phyloP scores from a whole-genome alignment of 805 yeast species.

The Ascoidea rubescens region DNA sequence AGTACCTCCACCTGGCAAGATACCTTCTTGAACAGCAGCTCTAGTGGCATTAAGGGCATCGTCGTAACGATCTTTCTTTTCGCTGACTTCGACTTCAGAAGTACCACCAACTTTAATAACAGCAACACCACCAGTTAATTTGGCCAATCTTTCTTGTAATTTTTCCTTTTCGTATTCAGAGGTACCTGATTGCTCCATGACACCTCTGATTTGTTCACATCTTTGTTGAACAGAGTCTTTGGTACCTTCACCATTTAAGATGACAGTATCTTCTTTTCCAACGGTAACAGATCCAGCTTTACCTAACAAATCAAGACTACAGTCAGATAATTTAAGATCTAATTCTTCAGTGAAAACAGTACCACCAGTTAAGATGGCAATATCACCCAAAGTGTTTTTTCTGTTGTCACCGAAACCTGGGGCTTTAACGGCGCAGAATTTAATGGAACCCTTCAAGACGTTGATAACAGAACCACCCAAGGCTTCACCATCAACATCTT shows the following conservation, averaged over 20 bases:
- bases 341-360: constrained; percentile 78
- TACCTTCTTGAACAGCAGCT: constrained; percentile 98
- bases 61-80: constrained; percentile 97
- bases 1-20: constrained; percentile 98
- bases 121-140: constrained; percentile 96
- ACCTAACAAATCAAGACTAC: constrained; percentile 82
- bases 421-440: constrained; percentile 93
- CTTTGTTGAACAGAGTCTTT: constrained; percentile 72
- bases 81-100: constrained; percentile 96
- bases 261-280: constrained; percentile 91
- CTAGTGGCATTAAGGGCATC: constrained; percentile 98
- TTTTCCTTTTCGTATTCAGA: constrained; percentile 92
- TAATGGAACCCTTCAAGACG: constrained; percentile 96
- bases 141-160: constrained; percentile 93
- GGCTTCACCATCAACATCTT: constrained; percentile 96
- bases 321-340: constrained; percentile 90
- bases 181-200: constrained; percentile 55
- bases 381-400: constrained; percentile 89
- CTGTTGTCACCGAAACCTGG: constrained; percentile 99
- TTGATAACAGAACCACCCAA: constrained; percentile 94
- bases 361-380: constrained; percentile 91
- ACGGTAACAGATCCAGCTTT: constrained; percentile 82
- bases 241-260: constrained; percentile 84
- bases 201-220: constrained; percentile 85
- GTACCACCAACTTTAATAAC: constrained; percentile 96